phyloP scores from a whole-genome alignment of 306 rosid genomes.

The Ormosia emarginata region DNA sequence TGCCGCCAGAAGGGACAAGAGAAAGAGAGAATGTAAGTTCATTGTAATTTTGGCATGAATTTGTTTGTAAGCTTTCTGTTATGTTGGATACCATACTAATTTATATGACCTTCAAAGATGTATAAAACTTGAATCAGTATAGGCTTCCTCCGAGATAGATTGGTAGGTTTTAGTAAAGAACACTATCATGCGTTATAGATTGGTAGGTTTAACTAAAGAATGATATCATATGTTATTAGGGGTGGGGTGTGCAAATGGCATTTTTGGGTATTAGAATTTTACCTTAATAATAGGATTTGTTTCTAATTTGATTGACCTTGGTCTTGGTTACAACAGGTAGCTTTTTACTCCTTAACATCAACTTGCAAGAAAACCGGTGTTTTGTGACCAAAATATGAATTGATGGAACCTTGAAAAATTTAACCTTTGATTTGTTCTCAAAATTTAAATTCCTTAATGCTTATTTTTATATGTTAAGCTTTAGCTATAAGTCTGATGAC shows the following conservation, averaged over 20 bases:
- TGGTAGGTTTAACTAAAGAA: background rate
- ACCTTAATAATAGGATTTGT: background rate
- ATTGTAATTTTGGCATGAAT: constrained; percentile 19
- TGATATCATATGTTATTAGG: background rate
- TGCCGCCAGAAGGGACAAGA: constrained; percentile 64
- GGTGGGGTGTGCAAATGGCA: constrained; percentile 3
- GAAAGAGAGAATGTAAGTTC: constrained; percentile 69
- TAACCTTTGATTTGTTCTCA: background rate
- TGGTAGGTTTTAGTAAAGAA: background rate
- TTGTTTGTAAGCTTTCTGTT: background rate
- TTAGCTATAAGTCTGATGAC: background rate
- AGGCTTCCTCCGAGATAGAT: constrained; percentile 12
- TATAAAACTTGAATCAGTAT: background rate
- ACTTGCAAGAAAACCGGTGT: background rate
- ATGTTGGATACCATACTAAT: background rate
- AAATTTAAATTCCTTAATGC: constrained; percentile 7
- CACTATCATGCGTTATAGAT: background rate
- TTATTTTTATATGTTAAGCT: background rate
- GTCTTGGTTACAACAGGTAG: background rate
- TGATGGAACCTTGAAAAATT: background rate
- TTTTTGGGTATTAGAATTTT: background rate
- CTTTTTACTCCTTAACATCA: background rate
- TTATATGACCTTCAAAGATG: background rate
- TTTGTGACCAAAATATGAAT: constrained; percentile 9
- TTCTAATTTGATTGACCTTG: background rate